These are phyloP conservation scores for Geranium rotundifolium DNA, from an alignment of 345 rosid species.

Conservation along the genomic window DNA sequence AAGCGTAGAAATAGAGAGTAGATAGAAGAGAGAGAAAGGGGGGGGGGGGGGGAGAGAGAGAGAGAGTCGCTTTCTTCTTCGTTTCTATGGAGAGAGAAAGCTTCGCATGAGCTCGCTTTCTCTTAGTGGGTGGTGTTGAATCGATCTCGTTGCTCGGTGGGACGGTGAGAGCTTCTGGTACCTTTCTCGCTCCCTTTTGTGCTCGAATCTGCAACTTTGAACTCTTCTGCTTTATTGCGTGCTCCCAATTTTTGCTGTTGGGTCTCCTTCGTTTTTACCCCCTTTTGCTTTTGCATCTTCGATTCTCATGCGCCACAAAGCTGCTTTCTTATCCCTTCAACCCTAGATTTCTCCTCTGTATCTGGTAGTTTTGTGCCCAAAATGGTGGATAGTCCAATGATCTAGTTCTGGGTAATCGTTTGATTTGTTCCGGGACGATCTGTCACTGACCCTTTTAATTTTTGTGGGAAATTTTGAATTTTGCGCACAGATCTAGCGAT, in stretches of 20 bases:
- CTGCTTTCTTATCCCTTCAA: constrained; percentile 19
- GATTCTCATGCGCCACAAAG: constrained; percentile 26
- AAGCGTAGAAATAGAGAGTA: too few relatives aligned
- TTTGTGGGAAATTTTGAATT: not conserved
- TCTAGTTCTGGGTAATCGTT: constrained; percentile 2
- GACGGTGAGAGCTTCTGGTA: constrained; percentile 29
- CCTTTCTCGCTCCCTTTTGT: constrained; percentile 13
- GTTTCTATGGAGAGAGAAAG: not conserved
- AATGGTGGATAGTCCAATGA: too few relatives aligned
- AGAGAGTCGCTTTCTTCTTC: too few relatives aligned
- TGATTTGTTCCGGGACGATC: constrained; percentile 5
- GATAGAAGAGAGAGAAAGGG: too few relatives aligned
- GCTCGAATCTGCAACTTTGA: constrained; percentile 35
- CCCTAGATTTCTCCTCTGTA: too few relatives aligned
- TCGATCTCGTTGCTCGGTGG: constrained; percentile 20
- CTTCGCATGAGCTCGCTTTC: constrained; percentile 8
- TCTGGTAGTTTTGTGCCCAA: too few relatives aligned
- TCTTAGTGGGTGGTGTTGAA: not conserved
- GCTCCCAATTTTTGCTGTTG: constrained; percentile 3
- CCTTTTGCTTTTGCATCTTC: constrained; percentile 10
- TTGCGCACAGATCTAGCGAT: constrained; percentile 51
- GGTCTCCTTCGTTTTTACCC: constrained; percentile 7
- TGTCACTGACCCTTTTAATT: constrained; percentile 16
- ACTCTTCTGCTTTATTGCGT: not conserved
- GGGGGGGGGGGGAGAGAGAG: too few relatives aligned